Base-by-base conservation (phyloP, 805 yeast genomes). In the Myxozyma lipomycoides region DNA sequence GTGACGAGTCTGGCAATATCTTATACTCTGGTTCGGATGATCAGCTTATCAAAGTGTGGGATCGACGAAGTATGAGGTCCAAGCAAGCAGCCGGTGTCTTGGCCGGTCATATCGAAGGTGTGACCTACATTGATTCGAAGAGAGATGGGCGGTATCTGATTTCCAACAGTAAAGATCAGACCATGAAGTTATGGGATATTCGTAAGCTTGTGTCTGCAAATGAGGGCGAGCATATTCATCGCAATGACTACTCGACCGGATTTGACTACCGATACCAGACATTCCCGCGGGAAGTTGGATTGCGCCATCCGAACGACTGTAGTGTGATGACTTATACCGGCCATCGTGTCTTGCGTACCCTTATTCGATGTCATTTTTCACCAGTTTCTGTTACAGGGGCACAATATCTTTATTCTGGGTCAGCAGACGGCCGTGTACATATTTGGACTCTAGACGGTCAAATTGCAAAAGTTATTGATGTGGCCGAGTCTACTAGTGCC, bases 11-110 rank as follows among this genome's bases (percentile, higher is more conserved):
- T 4, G 57, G 58, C 22, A 73, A 74, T 54, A 69, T 75, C 17
- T 70, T 75, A 3, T 74, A 74, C 57, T 68, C 75, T 57, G 80
- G 79, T 0, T 72, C 77, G 1, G 81, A 77, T 56, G 81, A 77
- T 54, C 72, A 77, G 25, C 70, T 76, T 3, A 69, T 77, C 38
- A 62, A 74, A 46, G 72, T 77, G 73, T 77, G 80, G 80, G 80
- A 77, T 60, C 43, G 52, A 10, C 58, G 67, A 35, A 49, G 51
- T 18, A 46, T 45, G 55, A 30, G 48, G 7, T 43, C 46, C 15
- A 45, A 52, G 45, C 51, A 49, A 7, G 53, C 51, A 32, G 61
- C 59, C 23, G 67, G 67, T 7, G 59, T 56, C 12, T 52, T 65
- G 26, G 52, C 61, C 12, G 68, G 68, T 17, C 68, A 64, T 44